phyloP scores from a whole-genome alignment of 345 rosid species.

The Dimocarpus longan region DNA sequence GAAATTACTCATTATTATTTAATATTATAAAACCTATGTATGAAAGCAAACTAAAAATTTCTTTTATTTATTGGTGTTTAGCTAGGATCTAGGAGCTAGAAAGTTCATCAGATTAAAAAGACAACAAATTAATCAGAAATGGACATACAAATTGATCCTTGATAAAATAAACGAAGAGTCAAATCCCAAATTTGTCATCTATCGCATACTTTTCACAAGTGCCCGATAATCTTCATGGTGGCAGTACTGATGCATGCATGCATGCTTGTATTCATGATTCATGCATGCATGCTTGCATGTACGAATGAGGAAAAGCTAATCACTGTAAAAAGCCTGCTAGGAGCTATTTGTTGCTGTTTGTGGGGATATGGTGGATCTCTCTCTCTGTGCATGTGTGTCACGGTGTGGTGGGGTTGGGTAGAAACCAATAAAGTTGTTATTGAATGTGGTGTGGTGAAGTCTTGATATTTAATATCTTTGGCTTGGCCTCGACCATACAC shows the following conservation, averaged over 20 bases:
- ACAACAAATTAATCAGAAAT: conserved; percentile 9
- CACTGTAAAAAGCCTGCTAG: conserved; percentile 45
- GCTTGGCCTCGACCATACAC: neutral
- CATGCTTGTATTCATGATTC: neutral
- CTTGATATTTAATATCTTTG: conserved; percentile 14
- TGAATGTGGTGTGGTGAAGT: conserved; percentile 15
- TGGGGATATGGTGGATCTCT: conserved; percentile 33
- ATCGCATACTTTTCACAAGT: neutral
- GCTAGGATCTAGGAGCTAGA: neutral
- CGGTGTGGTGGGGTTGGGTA: conserved; percentile 25
- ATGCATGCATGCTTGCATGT: conserved; percentile 23
- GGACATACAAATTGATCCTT: neutral
- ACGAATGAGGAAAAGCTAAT: conserved; percentile 35
- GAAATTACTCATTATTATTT: too few relatives aligned
- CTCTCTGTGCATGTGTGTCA: neutral
- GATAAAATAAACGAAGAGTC: neutral
- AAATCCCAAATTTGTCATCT: neutral
- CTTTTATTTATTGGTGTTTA: neutral
- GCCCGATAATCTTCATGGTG: neutral
- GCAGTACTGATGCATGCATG: conserved; percentile 1
- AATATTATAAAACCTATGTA: too few relatives aligned
- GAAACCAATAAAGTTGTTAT: conserved; percentile 39
- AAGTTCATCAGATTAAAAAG: neutral
- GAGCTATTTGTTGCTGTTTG: conserved; percentile 44
- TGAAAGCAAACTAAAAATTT: neutral